Evolutionary conservation across 2,329 filamentous ascomycete species (phyloP).

Genomic region (Epichloe scottii): DNA sequence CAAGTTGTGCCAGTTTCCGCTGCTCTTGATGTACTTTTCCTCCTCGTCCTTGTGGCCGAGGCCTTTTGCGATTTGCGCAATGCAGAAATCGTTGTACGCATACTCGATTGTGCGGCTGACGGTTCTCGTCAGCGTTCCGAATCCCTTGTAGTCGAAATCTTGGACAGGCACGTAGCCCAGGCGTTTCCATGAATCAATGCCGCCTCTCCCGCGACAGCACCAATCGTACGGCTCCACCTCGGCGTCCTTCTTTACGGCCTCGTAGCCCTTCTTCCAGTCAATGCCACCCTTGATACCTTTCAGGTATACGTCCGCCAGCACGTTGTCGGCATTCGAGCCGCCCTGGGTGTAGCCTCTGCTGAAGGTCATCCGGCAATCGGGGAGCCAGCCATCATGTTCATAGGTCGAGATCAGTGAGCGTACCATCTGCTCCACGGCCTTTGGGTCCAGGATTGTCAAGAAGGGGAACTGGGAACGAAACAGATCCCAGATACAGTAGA

Average conservation of each 20-base stretch:
- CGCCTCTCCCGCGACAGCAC: conserved; percentile 58
- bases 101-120: conserved; percentile 67
- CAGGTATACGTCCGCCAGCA: conserved; percentile 54
- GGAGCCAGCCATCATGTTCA: conserved; percentile 55
- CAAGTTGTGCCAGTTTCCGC: conserved; percentile 56
- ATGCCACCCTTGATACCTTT: conserved; percentile 52
- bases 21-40: conserved; percentile 45
- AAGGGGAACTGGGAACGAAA: conserved; percentile 59
- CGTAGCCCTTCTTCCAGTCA: conserved; percentile 55
- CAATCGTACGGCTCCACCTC: conserved; percentile 59
- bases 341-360: conserved; percentile 65
- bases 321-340: conserved; percentile 60
- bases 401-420: conserved; percentile 62
- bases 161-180: conserved; percentile 60
- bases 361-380: conserved; percentile 66
- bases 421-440: conserved; percentile 52
- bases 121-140: conserved; percentile 57
- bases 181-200: conserved; percentile 57
- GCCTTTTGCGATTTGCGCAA: conserved; percentile 47
- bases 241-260: conserved; percentile 60
- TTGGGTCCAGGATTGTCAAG: conserved; percentile 54
- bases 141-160: conserved; percentile 52
- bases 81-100: conserved; percentile 63
- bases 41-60: conserved; percentile 42
- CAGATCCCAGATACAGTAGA: conserved; percentile 66